A percentile compares a stretch with the other conserved stretches of the same genome.
Evolutionary conservation across 768 basidiomycete species (phyloP).

Genomic region (Dentipellis sp.): DNA sequence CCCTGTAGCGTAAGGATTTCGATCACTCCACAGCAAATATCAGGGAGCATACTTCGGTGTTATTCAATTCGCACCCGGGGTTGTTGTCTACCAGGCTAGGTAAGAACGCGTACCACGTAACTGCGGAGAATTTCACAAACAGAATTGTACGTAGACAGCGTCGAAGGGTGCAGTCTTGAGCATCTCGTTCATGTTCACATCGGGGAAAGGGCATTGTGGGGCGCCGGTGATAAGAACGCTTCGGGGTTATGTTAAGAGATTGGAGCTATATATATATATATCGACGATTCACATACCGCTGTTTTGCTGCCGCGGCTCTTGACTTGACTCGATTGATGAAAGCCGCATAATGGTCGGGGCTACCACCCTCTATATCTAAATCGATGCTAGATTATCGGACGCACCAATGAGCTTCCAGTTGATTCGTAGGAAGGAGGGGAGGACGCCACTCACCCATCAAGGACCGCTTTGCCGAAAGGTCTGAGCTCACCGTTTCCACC

Average conservation of each 20-base stretch:
- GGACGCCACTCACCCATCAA: conserved; percentile 31
- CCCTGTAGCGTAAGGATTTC: too few species aligned
- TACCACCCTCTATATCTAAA: conserved; percentile 29
- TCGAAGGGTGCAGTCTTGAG: conserved; percentile 5
- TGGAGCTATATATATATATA: too few species aligned
- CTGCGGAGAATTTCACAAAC: neutral
- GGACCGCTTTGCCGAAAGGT: conserved; percentile 36
- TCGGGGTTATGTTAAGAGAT: too few species aligned
- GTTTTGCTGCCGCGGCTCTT: conserved; percentile 24
- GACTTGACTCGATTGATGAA: conserved; percentile 29
- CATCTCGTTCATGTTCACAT: conserved; percentile 34
- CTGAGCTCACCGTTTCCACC: conserved; percentile 25
- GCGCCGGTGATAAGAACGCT: conserved; percentile 28
- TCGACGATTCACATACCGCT: too few species aligned
- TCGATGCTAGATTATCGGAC: conserved; percentile 22
- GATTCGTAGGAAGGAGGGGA: neutral
- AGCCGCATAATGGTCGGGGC: conserved; percentile 22
- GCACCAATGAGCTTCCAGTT: too few species aligned
- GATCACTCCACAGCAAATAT: too few species aligned
- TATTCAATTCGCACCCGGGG: neutral
- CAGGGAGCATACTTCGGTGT: too few species aligned
- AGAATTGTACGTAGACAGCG: neutral
- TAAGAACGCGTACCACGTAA: neutral
- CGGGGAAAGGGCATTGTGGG: conserved; percentile 29
- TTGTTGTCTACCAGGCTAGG: neutral